A percentile compares a stretch with the other conserved stretches of the same genome.
Conservation (phyloP, 805 yeast genomes). For the Kodamaea hsintzibuensis region DNA sequence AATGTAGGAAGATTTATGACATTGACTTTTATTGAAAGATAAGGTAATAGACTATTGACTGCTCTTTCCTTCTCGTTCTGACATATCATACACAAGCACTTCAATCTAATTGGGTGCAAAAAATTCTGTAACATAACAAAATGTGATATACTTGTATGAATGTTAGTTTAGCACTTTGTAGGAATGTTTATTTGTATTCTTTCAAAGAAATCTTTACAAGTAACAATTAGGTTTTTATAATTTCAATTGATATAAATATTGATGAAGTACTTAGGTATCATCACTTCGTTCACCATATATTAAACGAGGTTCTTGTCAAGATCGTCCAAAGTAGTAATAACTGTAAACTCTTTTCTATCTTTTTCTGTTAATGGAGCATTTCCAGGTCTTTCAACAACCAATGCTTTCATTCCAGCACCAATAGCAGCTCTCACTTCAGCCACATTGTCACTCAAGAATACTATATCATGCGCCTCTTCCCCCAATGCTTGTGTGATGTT, state of each 20-base stretch:
- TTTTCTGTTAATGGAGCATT: conserved; percentile 52
- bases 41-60: no score
- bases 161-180: no score
- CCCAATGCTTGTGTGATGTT: conserved; percentile 51
- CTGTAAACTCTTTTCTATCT: conserved; percentile 20
- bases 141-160: not conserved
- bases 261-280: no score
- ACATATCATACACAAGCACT: no score
- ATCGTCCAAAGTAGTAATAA: conserved; percentile 4
- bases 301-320: not conserved
- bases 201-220: no score
- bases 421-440: conserved; percentile 76
- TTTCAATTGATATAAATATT: no score
- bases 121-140: not conserved
- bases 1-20: no score
- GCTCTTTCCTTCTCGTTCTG: no score
- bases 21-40: no score
- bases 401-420: conserved; percentile 58
- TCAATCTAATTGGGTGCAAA: not conserved
- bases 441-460: conserved; percentile 81
- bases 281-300: no score
- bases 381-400: conserved; percentile 72
- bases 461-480: conserved; percentile 31
- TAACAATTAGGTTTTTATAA: no score
- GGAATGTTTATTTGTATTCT: no score